phyloP scores from a whole-genome alignment of 2,329 filamentous ascomycete species.

The Ophidiomyces ophidiicola region DNA sequence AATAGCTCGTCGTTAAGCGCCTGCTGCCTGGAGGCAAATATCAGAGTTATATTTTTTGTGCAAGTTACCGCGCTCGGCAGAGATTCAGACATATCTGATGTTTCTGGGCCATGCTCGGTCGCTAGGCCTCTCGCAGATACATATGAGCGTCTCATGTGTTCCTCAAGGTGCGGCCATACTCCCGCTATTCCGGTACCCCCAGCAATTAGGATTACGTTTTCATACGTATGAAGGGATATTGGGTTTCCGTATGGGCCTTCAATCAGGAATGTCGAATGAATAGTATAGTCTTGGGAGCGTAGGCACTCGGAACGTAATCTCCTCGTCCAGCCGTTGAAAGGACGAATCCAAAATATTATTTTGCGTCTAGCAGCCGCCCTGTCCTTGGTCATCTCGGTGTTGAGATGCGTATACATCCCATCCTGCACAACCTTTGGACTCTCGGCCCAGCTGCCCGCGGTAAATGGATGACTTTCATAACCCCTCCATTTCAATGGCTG shows the following conservation, averaged over 20 bases:
- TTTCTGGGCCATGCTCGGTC: background rate
- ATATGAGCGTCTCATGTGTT: slow-evolving; percentile 15
- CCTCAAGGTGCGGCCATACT: slow-evolving; percentile 35
- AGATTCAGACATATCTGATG: background rate
- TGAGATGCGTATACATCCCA: background rate
- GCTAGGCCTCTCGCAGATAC: background rate
- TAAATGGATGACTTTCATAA: slow-evolving; percentile 42
- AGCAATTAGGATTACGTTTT: slow-evolving; percentile 40
- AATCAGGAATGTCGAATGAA: slow-evolving; percentile 27
- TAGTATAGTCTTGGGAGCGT: slow-evolving; percentile 15
- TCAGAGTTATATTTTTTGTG: slow-evolving; percentile 16
- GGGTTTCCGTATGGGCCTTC: slow-evolving; percentile 39
- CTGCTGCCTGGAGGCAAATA: slow-evolving; percentile 19
- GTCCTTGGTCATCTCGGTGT: background rate
- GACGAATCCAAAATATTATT: slow-evolving; percentile 36
- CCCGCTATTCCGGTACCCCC: slow-evolving; percentile 21
- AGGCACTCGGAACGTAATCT: slow-evolving; percentile 26
- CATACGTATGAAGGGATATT: slow-evolving; percentile 28
- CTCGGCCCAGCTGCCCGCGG: slow-evolving; percentile 20
- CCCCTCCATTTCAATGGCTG: slow-evolving; percentile 28
- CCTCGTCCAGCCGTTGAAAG: slow-evolving; percentile 36
- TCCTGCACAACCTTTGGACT: background rate
- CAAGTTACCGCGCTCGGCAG: background rate
- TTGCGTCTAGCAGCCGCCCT: background rate
- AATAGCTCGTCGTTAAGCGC: slow-evolving; percentile 9